Percentiles rank a stretch among this genome's conserved stretches.
phyloP scores from a whole-genome alignment of 2,329 filamentous ascomycete genomes.

The Calonectria pteridis region DNA sequence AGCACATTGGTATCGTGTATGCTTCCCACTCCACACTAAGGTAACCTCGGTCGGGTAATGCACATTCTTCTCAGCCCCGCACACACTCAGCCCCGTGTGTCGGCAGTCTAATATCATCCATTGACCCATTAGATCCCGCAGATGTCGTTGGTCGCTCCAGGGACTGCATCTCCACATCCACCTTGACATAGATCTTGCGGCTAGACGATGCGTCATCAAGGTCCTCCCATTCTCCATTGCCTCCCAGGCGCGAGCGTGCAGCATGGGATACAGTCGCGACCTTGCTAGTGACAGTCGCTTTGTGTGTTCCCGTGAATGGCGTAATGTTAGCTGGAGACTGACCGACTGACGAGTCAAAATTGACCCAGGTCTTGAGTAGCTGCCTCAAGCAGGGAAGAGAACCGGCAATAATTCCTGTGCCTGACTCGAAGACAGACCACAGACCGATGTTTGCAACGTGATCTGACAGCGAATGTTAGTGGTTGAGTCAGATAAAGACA shows the following conservation, averaged over 20 bases:
- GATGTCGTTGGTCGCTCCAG: conserved; percentile 11
- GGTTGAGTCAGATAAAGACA: background rate
- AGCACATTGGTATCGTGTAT: background rate
- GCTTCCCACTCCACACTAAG: background rate
- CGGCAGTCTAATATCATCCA: background rate
- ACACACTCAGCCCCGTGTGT: background rate
- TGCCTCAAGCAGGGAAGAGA: background rate
- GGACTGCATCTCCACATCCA: conserved; percentile 32
- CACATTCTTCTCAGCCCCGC: background rate
- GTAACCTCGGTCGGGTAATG: background rate
- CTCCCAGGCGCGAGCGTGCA: background rate
- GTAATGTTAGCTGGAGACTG: background rate
- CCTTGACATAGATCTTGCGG: conserved; percentile 24
- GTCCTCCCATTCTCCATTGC: conserved; percentile 17
- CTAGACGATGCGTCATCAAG: conserved; percentile 29
- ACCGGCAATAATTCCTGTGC: background rate
- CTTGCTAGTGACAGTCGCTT: background rate
- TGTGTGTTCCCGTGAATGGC: background rate
- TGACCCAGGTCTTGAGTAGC: background rate
- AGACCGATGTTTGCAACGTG: background rate
- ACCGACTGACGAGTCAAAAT: background rate
- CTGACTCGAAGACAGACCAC: background rate
- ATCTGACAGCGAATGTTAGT: background rate
- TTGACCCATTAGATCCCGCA: background rate
- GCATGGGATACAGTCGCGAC: background rate